Evolutionary conservation across 805 yeast species (phyloP).

Genomic region (Candida cerambycidarum): DNA sequence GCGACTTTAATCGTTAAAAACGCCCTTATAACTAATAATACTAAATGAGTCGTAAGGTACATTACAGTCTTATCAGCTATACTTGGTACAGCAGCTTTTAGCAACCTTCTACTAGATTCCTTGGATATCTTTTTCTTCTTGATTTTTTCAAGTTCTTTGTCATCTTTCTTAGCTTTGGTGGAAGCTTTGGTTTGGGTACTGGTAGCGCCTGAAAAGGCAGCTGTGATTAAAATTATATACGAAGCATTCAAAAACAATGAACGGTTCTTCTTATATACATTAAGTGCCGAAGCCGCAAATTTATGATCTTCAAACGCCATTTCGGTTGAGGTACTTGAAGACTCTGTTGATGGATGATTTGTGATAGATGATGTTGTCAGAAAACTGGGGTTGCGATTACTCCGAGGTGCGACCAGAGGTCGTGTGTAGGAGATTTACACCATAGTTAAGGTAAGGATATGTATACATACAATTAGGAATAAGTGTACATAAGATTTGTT

Average conservation of each 20-base stretch:
- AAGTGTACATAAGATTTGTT: background rate
- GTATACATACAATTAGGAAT: no score
- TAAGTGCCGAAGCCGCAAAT: conserved; percentile 27
- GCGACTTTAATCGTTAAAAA: conserved; percentile 79
- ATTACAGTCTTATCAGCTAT: conserved; percentile 27
- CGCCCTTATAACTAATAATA: conserved; percentile 65
- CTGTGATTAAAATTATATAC: conserved; percentile 40
- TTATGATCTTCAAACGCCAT: conserved; percentile 8
- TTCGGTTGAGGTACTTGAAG: no score
- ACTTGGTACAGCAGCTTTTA: conserved; percentile 36
- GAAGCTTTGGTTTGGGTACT: conserved; percentile 17
- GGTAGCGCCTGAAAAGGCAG: conserved; percentile 45
- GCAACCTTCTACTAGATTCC: conserved; percentile 29
- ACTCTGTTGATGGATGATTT: background rate
- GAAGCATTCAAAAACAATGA: conserved; percentile 41
- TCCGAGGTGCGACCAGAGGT: conserved; percentile 2
- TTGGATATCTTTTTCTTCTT: conserved; percentile 27
- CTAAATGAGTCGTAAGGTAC: conserved; percentile 52
- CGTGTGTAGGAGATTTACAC: no score
- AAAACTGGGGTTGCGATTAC: conserved; percentile 6
- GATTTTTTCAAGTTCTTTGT: conserved; percentile 12
- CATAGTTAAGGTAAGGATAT: no score
- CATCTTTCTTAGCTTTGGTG: conserved; percentile 8
- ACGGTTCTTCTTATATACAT: conserved; percentile 40
- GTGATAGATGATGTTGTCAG: background rate